Evolutionary conservation across 768 basidiomycete species (phyloP), one percentile per base, ranked within the genome.

Genomic region (Pleurotus cornucopiae): DNA sequence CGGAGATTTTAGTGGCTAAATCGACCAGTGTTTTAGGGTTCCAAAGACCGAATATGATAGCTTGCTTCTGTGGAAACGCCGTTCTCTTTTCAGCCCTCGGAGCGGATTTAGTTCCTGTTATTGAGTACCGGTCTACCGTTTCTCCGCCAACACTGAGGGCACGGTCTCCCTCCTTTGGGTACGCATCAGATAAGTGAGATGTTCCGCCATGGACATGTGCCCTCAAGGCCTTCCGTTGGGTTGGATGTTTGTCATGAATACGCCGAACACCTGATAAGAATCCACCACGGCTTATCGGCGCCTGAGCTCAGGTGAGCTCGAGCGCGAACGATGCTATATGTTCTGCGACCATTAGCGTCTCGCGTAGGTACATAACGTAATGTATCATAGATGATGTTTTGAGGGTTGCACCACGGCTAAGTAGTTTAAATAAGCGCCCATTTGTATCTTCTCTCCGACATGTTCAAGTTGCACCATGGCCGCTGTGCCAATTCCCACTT

Each of bases 1-100:
- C 61, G 64, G 69, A 54, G 83, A 84, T 54, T 83, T 76, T 64
- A 71, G 71, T 64, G 76, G 70, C 58, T 85, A 66, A 78, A 46
- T 60, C 7, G 39, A 14, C 38, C 23, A 49, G 48, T 49, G 26
- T 30, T 18, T 34, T 37, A 21, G 16, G 14, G 14, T 23, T 34
- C 30, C 30, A 34, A 34, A 34, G 30, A 34, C 30, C 30, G 30
- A 34, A 34, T 34, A 34, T 34, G 30, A 34, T 11, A 11, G 7
- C 23, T 34, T 34, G 30, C 30, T 34, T 34, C 30, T 34, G 30
- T 34, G 30, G 30, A 34, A 34, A 34, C 9, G 30, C 11, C 30
- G 30, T 34, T 34, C 30, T 47, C 23, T 23, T 47, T 47, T 47
- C 23, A 25, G 23, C 12, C 46, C 16, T 25, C 46, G 46, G 23